phyloP scores from a whole-genome alignment of 176 grass and related monocot species.

The Avena atlantica region DNA sequence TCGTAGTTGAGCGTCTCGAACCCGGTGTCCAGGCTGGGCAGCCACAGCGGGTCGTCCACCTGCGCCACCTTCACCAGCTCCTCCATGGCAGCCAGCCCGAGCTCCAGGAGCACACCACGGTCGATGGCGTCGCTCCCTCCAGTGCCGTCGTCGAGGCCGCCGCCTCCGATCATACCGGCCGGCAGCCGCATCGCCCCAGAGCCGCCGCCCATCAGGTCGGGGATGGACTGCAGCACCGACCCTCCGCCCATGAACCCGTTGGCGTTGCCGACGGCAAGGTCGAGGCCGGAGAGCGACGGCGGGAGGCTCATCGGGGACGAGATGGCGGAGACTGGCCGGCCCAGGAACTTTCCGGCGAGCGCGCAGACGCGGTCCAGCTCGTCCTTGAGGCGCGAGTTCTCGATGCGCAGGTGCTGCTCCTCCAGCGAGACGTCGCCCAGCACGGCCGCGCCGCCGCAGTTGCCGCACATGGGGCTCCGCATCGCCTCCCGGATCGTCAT shows the following conservation, averaged over 20 bases:
- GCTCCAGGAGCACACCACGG: constrained; percentile 67
- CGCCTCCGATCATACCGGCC: constrained; percentile 15
- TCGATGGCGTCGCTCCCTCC: constrained; percentile 36
- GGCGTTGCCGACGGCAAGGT: constrained; percentile 68
- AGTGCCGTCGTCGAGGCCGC: constrained; percentile 37
- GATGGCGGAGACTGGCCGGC: constrained; percentile 64
- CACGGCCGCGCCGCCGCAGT: constrained; percentile 75
- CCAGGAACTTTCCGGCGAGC: constrained; percentile 90
- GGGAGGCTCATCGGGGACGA: constrained; percentile 32
- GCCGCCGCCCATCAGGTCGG: constrained; percentile 57
- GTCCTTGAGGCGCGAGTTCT: constrained; percentile 96
- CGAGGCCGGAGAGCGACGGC: constrained; percentile 62
- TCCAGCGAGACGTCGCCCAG: constrained; percentile 84
- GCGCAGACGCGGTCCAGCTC: constrained; percentile 91
- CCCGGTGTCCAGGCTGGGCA: constrained; percentile 41
- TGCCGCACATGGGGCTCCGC: constrained; percentile 79
- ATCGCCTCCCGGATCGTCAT: constrained; percentile 87
- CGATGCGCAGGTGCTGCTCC: constrained; percentile 92
- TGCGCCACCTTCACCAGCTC: constrained; percentile 88
- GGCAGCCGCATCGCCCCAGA: constrained; percentile 45
- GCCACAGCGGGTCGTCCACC: constrained; percentile 83
- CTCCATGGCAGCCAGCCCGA: constrained; percentile 89
- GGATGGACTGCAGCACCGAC: constrained; percentile 49
- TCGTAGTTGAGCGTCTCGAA: constrained; percentile 70
- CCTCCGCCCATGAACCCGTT: constrained; percentile 51